Evolutionary conservation across 805 yeast genomes (phyloP).

Genomic region (Lipomyces anomalus): DNA sequence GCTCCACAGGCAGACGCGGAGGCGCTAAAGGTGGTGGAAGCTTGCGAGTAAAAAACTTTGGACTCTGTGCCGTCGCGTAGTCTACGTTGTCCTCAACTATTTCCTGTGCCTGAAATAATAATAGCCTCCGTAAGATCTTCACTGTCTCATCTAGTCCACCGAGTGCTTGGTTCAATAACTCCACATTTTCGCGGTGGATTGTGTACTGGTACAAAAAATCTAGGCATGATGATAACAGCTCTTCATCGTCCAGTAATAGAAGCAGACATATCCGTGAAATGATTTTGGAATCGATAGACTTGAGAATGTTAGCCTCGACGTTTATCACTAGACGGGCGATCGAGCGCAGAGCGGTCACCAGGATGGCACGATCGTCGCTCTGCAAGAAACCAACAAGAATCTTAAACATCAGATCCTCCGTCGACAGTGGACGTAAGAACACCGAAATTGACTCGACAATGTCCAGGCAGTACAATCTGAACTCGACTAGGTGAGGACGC

Average conservation of each 20-base stretch:
- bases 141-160: background rate
- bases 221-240: constrained; percentile 63
- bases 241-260: constrained; percentile 60
- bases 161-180: constrained; percentile 28
- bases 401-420: constrained; percentile 48
- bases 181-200: constrained; percentile 55
- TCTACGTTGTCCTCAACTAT: background rate
- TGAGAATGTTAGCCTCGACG: constrained; percentile 44
- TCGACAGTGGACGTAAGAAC: constrained; percentile 14
- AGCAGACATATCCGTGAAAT: constrained; percentile 55
- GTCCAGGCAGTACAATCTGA: constrained; percentile 64
- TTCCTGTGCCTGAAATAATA: constrained; percentile 21
- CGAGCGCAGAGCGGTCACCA: constrained; percentile 67
- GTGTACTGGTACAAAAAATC: constrained; percentile 79
- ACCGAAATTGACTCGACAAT: constrained; percentile 70
- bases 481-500: constrained; percentile 45
- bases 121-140: constrained; percentile 9
- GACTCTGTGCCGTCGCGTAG: background rate
- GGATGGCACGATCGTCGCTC: constrained; percentile 58
- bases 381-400: constrained; percentile 58
- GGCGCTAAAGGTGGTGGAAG: constrained; percentile 60
- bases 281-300: constrained; percentile 39
- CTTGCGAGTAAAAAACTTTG: background rate
- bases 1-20: constrained; percentile 51
- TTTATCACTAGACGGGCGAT: constrained; percentile 73